Base-by-base conservation (phyloP, 805 yeast species). In the Starmerella stigmatis region DNA sequence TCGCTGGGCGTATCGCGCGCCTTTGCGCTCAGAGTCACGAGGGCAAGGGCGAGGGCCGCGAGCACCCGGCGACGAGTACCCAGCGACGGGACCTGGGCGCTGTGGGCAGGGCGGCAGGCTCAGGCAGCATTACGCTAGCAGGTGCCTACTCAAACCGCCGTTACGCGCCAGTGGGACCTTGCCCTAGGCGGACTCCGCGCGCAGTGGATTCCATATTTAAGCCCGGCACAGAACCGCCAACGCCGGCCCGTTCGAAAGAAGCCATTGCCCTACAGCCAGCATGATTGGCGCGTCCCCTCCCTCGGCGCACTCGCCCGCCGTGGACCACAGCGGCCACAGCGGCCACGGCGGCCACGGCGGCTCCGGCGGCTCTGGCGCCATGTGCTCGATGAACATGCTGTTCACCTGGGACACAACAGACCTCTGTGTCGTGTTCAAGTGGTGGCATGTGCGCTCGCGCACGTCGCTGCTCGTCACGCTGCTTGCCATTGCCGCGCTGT, bases 331-430 rank as follows among this genome's bases (percentile, higher is more conserved):
- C 12, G 48, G 33, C 46, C 50, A 41, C 42, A 12, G 40, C 32
- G 47, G 45, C 34, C 48, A 55, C 44, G 55, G 42, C 25, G 52
- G 52, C 31, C 54, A 51, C 31, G 50, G 47, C 27, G 54, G 48
- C 43, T 49, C 45, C 40, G 50, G 49, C 27, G 53, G 49, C 20
- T n/a, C n/a, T 45, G 41, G 50, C 12, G 15, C 32, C 8, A 23
- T 27, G 46, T 57, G 60, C 45, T 45, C 40, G 20, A 54, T 53
- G 57, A 54, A 49, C 41, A 84, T 82, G 92, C 55, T 80, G 7
- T 80, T 84, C 59, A 81, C 86, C 5, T 84, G 92, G 88, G 76
- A 78, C 50, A 79, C 81, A 64, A 65, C 72, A 42, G 74, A 83
- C 58, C 70, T 82, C 5, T 84, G 94, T 59, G 74, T 84, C 9